Base-by-base conservation (phyloP, 306 rosid genomes). In the Prunus mira region DNA sequence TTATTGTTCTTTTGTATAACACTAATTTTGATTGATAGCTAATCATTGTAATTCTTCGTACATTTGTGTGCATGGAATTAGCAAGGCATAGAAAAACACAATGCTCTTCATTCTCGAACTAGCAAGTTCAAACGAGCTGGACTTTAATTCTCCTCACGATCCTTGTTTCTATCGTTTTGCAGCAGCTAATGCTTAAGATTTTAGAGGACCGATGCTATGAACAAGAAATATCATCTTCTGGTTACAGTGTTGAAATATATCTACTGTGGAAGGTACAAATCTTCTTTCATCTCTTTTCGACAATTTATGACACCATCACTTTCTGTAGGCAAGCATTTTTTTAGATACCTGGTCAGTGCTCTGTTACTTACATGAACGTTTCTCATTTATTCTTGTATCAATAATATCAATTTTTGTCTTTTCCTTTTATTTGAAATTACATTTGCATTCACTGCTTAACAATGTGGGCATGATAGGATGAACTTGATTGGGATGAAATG, bases 401-500 rank as follows among this genome's bases (percentile, higher is more conserved):
- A 47, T 47, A 10, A 38, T 47, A 47, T 47, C 41, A n/a, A 52
- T 52, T 32, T 70, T 28, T 2, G 24, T 70, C 49, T 20, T 18
- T 30, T 17, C 3, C 10, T 71, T 52, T n/a, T 68, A 4, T 49
- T 43, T 49, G 19, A 76, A 22, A 17, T 63, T 38, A 9, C 24
- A 17, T 68, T 62, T 67, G 7, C 11, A 20, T 69, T 46, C 76
- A 65, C 34, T 22, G 71, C 68, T 22, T 70, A 60, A 67, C 62
- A 62, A 13, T 67, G 61, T 74, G 78, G 80, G 71, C 56, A 55
- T 85, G 81, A 34, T 86, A 95, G 97, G 97, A 90, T 5, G 97
- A 95, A 86, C 96, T 95, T 46, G 86, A 89, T 41, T 95, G 98
- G 98, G 84, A 90, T 76, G 87, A 86, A 84, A 82, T 65, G 74